Evolutionary conservation across 2,329 filamentous ascomycete species (phyloP).

Genomic region (Alternaria dauci): DNA sequence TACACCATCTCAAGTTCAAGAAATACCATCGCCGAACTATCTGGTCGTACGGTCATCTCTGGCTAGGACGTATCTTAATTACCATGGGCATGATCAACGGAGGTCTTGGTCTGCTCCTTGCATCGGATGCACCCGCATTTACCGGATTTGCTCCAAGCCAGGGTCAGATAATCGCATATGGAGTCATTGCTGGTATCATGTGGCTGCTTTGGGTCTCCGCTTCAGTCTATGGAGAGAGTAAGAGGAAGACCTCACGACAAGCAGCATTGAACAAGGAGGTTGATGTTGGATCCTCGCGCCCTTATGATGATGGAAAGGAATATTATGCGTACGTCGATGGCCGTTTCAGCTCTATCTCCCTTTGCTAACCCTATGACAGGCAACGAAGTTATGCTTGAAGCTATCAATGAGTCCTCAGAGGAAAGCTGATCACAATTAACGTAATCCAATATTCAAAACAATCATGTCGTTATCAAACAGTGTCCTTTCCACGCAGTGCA

Average conservation of each 20-base stretch:
- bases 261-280: conserved; percentile 19
- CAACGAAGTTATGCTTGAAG: background rate
- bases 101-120: conserved; percentile 59
- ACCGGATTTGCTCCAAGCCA: conserved; percentile 34
- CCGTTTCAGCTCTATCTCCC: background rate
- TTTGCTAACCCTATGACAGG: background rate
- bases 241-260: conserved; percentile 11
- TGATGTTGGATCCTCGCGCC: conserved; percentile 8
- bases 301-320: conserved; percentile 23
- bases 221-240: conserved; percentile 41
- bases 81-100: conserved; percentile 65
- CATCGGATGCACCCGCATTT: conserved; percentile 36
- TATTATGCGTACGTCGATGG: conserved; percentile 21
- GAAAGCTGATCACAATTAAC: background rate
- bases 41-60: conserved; percentile 62
- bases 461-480: background rate
- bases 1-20: conserved; percentile 63
- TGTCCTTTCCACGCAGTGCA: background rate
- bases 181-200: conserved; percentile 45
- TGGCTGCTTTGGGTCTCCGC: conserved; percentile 45
- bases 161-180: conserved; percentile 45
- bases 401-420: background rate
- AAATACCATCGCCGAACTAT: conserved; percentile 56
- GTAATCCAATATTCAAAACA: background rate
- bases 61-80: conserved; percentile 62